Base-by-base conservation (phyloP, 2,329 filamentous ascomycete species). In the Trichoderma arundinaceum region DNA sequence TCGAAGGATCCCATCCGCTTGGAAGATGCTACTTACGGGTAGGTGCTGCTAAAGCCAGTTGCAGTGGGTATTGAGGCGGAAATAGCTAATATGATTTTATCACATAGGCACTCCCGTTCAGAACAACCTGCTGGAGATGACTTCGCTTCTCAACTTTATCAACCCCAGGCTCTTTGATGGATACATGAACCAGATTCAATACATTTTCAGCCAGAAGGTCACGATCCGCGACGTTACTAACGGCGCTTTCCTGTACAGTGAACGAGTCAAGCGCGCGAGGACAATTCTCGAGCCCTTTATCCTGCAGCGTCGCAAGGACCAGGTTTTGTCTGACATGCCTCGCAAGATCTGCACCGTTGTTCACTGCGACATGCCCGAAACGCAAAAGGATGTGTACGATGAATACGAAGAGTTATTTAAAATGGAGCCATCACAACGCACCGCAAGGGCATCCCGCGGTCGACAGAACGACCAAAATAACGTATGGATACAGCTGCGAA, bases 281-380 rank as follows among this genome's bases (percentile, higher is more conserved):
- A 92, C 91, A 0, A 99, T 99, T 82, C 87, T 99, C 73, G 92
- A 94, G 28, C 95, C 95, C 0, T 99, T 99, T 74, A 95, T 99
- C 62, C 82, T 99, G 2, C 92, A 96, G 68, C 87, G 95, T 7
- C 94, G 95, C 79, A 99, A 99, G 80, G 88, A 92, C 56, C 93
- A 98, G 73, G 94, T 97, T 8, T 84, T 98, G n/a, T 81, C 82
- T 53, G 90, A 95, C 73, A 84, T 99, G 69, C 94, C 95, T 0
- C 82, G 84, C 59, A 98, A 98, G 80, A 88, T 86, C 10, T 88
- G 88, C 67, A 87, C 88, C 3, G 89, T 97, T 1, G 88, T 94
- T 68, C 90, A 90, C 73, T 97, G 94, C 76, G 87, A 91, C 5
- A 87, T 98, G 81, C 91, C 90, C 35, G 80, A 84, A 2, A 81